Base-by-base conservation (phyloP, 805 yeast genomes). In the Metschnikowia sp. region DNA sequence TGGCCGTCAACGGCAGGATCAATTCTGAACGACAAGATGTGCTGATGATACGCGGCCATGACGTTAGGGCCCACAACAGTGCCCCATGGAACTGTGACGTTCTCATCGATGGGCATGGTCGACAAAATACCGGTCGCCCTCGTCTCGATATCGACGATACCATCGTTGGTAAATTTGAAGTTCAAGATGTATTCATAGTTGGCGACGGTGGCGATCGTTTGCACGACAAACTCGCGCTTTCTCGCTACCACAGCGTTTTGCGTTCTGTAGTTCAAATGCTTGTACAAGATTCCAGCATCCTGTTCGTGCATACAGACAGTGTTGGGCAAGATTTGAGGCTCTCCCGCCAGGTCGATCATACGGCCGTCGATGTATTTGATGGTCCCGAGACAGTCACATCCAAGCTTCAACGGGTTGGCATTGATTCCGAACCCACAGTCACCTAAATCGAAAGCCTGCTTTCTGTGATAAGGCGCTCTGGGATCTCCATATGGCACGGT, bases 401-500 rank as follows among this genome's bases (percentile, higher is more conserved):
- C 94, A 53, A 86, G 75, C 42, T 69, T 74, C 61, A 86, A 75
- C 42, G 78, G 76, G 70, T 86, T 84, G 54, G 86, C 90, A 52
- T 74, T 78, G 53, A 74, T 78, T 68, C 94, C 94, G 53, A 86
- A 86, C 18, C 94, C 94, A 72, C 86, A 80, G 68, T 87, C 94
- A 65, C 94, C 94, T 61, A 86, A 75, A 67, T 86, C 94, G 57
- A 86, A 87, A 33, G 94, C 94, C 72, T 86, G 91, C 72, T 87
- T 86, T 77, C 92, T 79, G 69, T 85, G 90, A 72, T 76, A 83
- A 53, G 94, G 94, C 40, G 83, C 82, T 68, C 92, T 77, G 61
- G 91, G 90, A 64, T 86, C 92, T 65, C 88, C 90, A 62, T 86
- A 86, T 32, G 94, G 94, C 54, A 87, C 95, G 33, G 92, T 86